Base-by-base conservation (phyloP, 2,329 filamentous ascomycete genomes). In the Ophiostoma tasmaniense region DNA sequence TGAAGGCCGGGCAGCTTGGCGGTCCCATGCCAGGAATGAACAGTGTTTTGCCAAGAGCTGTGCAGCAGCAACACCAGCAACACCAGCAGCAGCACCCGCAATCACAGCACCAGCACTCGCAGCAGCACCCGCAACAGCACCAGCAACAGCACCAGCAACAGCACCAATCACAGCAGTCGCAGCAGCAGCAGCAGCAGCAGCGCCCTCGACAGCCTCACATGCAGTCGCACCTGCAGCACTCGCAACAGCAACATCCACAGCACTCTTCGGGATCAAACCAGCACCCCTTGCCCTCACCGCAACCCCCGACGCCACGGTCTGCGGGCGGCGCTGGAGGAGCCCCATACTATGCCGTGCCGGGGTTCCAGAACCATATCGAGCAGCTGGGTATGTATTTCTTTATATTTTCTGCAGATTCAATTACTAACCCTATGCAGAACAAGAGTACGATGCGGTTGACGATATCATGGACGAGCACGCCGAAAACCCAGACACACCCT, bases 381-480 rank as follows among this genome's bases (percentile, higher is more conserved):
- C 92, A 97, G 83, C 87, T 98, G 79, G 94, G 94, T 90, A 92
- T 91, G 93, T 84, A 85, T 37, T 22, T 10, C 8, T 11, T 39
- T 10, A 5, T 39, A 13, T 20, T 25, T 5, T 3, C 3, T 25
- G 10, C 10, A 37, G 20, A 3, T 11, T 11, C 8, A 17, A 37
- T 28, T 59, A 30, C 66, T 55, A 55, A 66, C 45, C 2, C 10
- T 50, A 7, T 28, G 11, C 30, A 97, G 94, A 98, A 82, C 93
- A 96, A 85, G 94, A 98, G 83, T 98, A 97, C 81, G 93, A 97
- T 78, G 90, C 92, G 68, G 91, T 92, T 80, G 87, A 87, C 78
- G 92, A 94, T 75, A 91, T 96, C 84, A 88, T 96, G 78, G 93
- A 97, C 75, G 91, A 96, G 71, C 82, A 88, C 73, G 89, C 91